Evolutionary conservation across 495 filamentous ascomycete genomes (phyloP), one percentile per base, ranked within the genome.

Genomic region (Xylaria acuta): DNA sequence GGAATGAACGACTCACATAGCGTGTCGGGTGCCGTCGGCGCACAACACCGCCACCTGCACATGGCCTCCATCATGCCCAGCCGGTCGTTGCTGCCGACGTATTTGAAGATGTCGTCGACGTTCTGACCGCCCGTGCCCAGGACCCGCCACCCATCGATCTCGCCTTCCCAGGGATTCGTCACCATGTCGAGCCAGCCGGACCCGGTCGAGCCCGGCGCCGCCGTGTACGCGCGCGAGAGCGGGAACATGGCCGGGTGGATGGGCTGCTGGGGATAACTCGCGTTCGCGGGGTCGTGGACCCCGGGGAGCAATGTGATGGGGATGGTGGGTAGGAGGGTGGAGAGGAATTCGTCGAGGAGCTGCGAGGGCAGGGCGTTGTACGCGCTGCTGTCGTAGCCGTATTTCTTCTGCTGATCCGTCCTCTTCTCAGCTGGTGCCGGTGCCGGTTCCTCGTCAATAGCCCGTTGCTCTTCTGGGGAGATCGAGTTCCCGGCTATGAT

Each of bases 21-120:
- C 3, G 96, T 99, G 82, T 99, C 96, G 1, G 96, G 96, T 5
- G 97, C 97, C 1, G 96, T 99, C 18, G 96, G 96, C n/a, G 95
- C 95, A 67, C 88, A 88, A 80, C 92, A 92, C 67, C 95, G 87
- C 97, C 97, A 99, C 72, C 93, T 88, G 72, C 97, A 87, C 87
- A 96, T 92, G 51, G 90, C 89, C 82, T 98, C 96, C 90, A 97
- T 94, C 86, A 98, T 91, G 40, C 90, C 91, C 45, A 98, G 72
- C 49, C 93, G 80, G 71, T 93, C 90, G 20, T 94, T 89, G 30
- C 88, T 88, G 47, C 90, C 88, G 25, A 98, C 86, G 74, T 98
- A 98, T 74, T 96, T 94, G 78, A 93, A 92, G 11, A 98, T 88
- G 81, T 99, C 96, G 75, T 98, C 94, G 0, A 98, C 88, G 69